Evolutionary conservation across 257 asterid genomes (phyloP), one percentile per base, ranked within the genome.

Genomic region (Salvia hispanica): DNA sequence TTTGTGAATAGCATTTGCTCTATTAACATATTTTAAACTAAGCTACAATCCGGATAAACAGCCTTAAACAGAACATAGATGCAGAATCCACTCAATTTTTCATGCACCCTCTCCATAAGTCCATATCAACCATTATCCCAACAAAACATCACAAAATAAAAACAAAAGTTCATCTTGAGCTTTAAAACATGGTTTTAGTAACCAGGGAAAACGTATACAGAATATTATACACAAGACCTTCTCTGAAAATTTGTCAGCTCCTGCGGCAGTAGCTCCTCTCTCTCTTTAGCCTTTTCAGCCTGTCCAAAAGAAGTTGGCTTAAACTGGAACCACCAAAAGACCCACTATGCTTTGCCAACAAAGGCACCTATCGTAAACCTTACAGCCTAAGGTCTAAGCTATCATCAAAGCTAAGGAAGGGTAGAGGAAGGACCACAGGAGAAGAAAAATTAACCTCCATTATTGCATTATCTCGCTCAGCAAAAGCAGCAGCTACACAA

Each of bases 381-480:
- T 16, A 55, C 45, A 28, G 21, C 44, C 64, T 69, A 54, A 43
- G 31, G 33, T 60, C 62, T 71, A 39, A 60, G 60, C 66, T 15
- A 66, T 47, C 70, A 66, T 47, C 55, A 50, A 56, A 52, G 58
- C 28, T 43, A 33, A 71, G 31, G 9, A 21, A n/a, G 53, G 40
- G 63, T 28, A 64, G 73, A 60, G 43, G 25, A 64, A 71, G 66
- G 65, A 71, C 55, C 15, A 69, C 6, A 6, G 21, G 2, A 18
- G 2, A 8, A 59, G 50, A 66, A 71, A 53, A 58, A 46, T n/a
- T 51, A 39, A 92, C 99, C 99, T 93, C 99, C 86, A 93, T 76
- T 52, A 93, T 72, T n/a, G 99, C 95, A 71, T 78, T 86, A 78
- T 94, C 99, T 81, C 99, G 85, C 84, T 94, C 99, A 50, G 97